These are phyloP conservation scores for Neurospora pannonica DNA, from an alignment of 495 filamentous ascomycete species.

Conservation along the genomic window DNA sequence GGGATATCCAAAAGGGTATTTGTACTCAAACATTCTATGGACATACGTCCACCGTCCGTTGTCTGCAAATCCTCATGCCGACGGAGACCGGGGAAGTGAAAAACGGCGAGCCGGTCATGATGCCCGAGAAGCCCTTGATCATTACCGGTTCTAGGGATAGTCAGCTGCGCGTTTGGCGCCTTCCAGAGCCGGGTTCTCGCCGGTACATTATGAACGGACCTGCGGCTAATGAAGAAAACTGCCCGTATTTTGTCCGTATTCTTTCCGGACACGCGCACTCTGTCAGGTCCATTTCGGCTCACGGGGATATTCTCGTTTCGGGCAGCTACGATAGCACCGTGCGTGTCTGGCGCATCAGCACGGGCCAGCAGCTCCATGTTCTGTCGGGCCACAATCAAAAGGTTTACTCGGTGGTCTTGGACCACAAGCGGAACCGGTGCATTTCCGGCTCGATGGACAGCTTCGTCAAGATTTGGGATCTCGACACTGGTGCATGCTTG, in stretches of 20 bases:
- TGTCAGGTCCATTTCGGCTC: conserved; percentile 93
- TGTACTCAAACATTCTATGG: conserved; percentile 96
- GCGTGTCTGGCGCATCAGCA: conserved; percentile 95
- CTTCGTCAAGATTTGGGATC: conserved; percentile 93
- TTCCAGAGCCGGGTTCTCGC: conserved; percentile 70
- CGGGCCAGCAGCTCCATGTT: conserved; percentile 81
- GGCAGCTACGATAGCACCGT: conserved; percentile 97
- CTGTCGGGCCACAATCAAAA: conserved; percentile 84
- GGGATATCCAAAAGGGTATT: conserved; percentile 86
- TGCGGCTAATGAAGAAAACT: conserved; percentile 70
- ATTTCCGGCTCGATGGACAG: conserved; percentile 99
- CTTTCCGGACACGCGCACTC: conserved; percentile 85
- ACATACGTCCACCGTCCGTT: conserved; percentile 94
- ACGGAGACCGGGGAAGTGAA: conserved; percentile 59
- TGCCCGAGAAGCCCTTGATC: conserved; percentile 87
- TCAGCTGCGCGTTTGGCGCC: conserved; percentile 87
- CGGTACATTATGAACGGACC: conserved; percentile 68
- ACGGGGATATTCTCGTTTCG: conserved; percentile 94
- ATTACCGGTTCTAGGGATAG: conserved; percentile 97
- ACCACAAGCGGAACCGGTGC: conserved; percentile 84
- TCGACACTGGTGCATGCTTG: conserved; percentile 76
- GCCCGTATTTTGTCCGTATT: conserved; percentile 86
- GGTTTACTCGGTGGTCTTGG: conserved; percentile 94
- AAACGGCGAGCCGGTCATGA: conserved; percentile 71
- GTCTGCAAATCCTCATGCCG: conserved; percentile 89